phyloP scores from a whole-genome alignment of 331 rosid genomes.

The Acacia pycnantha region DNA sequence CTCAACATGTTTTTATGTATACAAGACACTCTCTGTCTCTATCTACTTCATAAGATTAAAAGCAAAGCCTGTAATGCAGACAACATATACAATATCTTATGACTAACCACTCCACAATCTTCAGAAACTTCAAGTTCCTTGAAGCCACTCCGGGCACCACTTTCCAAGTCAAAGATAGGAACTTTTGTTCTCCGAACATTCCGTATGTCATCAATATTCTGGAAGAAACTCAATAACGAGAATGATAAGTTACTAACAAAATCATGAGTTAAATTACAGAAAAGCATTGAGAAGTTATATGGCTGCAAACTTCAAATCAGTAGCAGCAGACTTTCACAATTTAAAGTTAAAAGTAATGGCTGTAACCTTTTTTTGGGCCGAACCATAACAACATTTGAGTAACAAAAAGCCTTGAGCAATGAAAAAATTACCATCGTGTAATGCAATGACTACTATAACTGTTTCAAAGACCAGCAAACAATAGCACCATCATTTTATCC shows the following conservation, averaged over 20 bases:
- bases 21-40: not conserved
- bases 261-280: constrained; percentile 6
- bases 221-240: constrained; percentile 41
- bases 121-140: constrained; percentile 97
- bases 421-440: constrained; percentile 6
- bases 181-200: constrained; percentile 82
- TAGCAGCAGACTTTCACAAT: constrained; percentile 8
- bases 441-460: not conserved
- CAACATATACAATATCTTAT: constrained; percentile 24
- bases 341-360: constrained; percentile 19
- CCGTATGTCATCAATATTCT: constrained; percentile 92
- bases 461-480: constrained; percentile 13
- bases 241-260: constrained; percentile 21
- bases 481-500: not conserved
- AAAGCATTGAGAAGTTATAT: not conserved
- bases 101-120: constrained; percentile 98
- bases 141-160: constrained; percentile 85
- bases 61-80: constrained; percentile 6
- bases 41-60: not conserved
- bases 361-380: not conserved
- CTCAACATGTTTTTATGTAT: not conserved
- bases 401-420: constrained; percentile 15
- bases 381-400: constrained; percentile 11
- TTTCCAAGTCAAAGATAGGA: constrained; percentile 91
- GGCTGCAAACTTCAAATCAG: constrained; percentile 12